phyloP scores from a whole-genome alignment of 371 early-diverging fungal genomes.

The Mucor plumbeus region DNA sequence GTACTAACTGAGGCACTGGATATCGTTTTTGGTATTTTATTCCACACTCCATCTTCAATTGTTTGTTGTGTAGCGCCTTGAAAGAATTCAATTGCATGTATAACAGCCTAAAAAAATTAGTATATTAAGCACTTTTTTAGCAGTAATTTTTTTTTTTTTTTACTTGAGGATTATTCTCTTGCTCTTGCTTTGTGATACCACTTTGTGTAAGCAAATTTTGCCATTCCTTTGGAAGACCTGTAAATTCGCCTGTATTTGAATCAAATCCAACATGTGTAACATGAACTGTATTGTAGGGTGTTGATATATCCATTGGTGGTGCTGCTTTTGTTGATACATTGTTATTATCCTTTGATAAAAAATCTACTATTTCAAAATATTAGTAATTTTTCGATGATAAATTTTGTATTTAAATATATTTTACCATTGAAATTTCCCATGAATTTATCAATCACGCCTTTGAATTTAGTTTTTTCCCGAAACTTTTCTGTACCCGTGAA shows the following conservation, averaged over 20 bases:
- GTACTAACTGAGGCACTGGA: neutral
- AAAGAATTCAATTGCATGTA: conserved; percentile 92
- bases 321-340: neutral
- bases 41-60: conserved; percentile 75
- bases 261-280: conserved; percentile 91
- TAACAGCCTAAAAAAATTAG: conserved; percentile 66
- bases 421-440: conserved; percentile 45
- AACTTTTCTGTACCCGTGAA: conserved; percentile 16
- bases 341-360: neutral
- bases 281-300: conserved; percentile 94
- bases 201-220: conserved; percentile 82
- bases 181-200: conserved; percentile 92
- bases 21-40: conserved; percentile 67
- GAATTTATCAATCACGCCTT: conserved; percentile 51
- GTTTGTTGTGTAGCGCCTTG: conserved; percentile 53
- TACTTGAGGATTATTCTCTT: conserved; percentile 87
- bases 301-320: conserved; percentile 75
- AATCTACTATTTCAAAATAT: neutral
- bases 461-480: conserved; percentile 46
- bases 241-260: conserved; percentile 84
- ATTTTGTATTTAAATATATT: conserved; percentile 7
- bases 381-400: neutral
- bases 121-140: neutral
- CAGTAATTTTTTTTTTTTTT: neutral
- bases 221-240: conserved; percentile 93